Base-by-base conservation (phyloP, 768 basidiomycete species). In the Filobasidium floriforme region DNA sequence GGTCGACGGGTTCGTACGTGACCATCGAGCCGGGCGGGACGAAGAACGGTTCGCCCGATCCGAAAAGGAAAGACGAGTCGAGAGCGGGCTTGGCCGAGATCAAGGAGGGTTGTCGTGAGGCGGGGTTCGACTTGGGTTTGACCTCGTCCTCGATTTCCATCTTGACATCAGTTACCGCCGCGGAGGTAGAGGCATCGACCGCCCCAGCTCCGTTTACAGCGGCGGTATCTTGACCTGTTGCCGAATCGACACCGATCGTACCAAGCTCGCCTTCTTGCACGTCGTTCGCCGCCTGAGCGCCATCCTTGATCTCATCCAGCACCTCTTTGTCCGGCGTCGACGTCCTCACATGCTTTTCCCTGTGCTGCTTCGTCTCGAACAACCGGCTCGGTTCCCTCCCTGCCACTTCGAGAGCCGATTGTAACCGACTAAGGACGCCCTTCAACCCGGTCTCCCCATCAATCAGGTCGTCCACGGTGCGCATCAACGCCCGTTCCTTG, bases 401-500 rank as follows among this genome's bases (percentile, higher is more conserved):
- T 37, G 60, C 70, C 59, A 1, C 73, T 60, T 54, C 63, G 10
- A 75, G 65, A 59, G 77, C 77, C 24, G 65, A 61, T 46, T 64
- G 63, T 11, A 77, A 66, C 54, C 72, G 41, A 0, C 79, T 77
- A 18, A 78, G 63, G 29, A 74, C 72, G 60, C 73, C 72, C 64
- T 73, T 66, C 46, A 79, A 59, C 7, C 71, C 72, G 43, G 71
- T 77, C 66, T 79, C 79, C 28, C 76, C 75, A 59, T 79, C 77
- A 26, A 79, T 69, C 44, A 79, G 62, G 57, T 79, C 77, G 9
- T 73, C 73, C 1, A 78, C 76, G 15, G 79, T 79, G 18, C 74
- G 62, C 62, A 77, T 75, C 18, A 79, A 60, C 10, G 75, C 76
- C 52, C 70, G 73, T 66, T 79, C 79, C 60, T 76, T 72, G 62